A percentile compares a stretch with the other conserved stretches of the same genome.
These are phyloP conservation scores for Xylariaceae sp. DNA, from an alignment of 2,329 filamentous ascomycete species.

Conservation along the genomic window DNA sequence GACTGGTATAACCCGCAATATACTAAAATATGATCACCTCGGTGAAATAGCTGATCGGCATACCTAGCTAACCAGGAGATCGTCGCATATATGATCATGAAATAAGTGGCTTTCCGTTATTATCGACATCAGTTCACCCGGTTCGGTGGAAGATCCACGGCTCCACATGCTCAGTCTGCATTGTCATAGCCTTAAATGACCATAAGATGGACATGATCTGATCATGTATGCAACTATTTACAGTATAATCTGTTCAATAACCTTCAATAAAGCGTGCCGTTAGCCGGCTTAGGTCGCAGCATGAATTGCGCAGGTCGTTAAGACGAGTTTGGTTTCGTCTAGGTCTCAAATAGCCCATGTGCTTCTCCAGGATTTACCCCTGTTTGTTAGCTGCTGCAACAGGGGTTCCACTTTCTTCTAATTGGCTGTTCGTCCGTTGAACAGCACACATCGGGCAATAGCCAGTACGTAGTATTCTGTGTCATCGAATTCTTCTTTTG, in stretches of 20 bases:
- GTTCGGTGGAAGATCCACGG: neutral
- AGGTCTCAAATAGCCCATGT: constrained; percentile 22
- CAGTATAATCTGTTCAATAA: neutral
- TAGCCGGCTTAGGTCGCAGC: constrained; percentile 9
- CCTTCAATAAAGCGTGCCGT: neutral
- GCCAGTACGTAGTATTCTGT: constrained; percentile 9
- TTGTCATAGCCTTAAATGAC: neutral
- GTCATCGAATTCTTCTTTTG: constrained; percentile 12
- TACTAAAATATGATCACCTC: no score
- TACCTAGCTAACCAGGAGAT: no score
- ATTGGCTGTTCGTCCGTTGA: constrained; percentile 11
- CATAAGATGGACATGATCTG: neutral
- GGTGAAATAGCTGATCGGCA: no score
- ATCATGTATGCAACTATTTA: neutral
- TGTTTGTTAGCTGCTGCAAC: neutral
- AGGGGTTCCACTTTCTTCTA: constrained; percentile 3
- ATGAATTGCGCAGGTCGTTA: constrained; percentile 15
- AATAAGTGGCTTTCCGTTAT: neutral
- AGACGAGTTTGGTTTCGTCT: constrained; percentile 24
- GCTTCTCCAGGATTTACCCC: constrained; percentile 5
- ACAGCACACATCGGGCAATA: neutral
- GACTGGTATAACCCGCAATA: no score
- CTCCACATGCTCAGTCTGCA: constrained; percentile 1
- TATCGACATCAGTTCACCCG: neutral
- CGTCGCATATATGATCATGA: no score